Evolutionary conservation across 768 basidiomycete species (phyloP).

Genomic region (Daedaleopsis nitida): DNA sequence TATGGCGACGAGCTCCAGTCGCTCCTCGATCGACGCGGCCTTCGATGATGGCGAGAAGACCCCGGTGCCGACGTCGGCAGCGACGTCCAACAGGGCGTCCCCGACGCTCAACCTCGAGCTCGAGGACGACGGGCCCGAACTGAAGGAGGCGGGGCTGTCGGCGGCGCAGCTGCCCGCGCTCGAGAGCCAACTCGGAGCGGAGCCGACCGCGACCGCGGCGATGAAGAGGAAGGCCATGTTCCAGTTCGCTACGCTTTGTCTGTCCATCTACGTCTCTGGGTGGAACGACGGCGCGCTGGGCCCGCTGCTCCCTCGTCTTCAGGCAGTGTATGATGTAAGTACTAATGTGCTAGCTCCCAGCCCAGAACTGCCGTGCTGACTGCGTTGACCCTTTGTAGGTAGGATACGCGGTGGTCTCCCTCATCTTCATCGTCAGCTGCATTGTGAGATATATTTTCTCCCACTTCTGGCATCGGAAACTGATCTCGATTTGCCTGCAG

Average conservation of each 20-base stretch:
- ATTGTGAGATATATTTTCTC: conserved; percentile 31
- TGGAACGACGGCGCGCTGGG: conserved; percentile 78
- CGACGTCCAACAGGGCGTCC: not conserved
- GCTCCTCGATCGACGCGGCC: not conserved
- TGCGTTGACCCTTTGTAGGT: conserved; percentile 32
- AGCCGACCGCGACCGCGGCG: not conserved
- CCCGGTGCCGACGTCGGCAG: not conserved
- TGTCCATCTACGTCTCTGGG: conserved; percentile 59
- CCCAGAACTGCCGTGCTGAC: not conserved
- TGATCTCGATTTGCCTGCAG: conserved; percentile 20
- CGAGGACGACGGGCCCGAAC: too few relatives aligned
- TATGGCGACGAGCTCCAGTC: not conserved
- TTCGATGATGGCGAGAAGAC: not conserved
- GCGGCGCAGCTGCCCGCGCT: not conserved
- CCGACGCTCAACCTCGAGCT: not conserved
- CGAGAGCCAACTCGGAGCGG: not conserved
- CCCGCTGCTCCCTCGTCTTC: conserved; percentile 71
- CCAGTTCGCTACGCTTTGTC: conserved; percentile 57
- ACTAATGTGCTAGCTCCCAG: not conserved
- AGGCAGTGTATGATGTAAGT: conserved; percentile 48
- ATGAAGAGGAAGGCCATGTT: conserved; percentile 26
- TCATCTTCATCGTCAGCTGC: conserved; percentile 55
- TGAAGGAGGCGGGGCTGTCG: not conserved
- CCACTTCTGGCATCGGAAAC: not conserved
- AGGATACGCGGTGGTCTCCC: conserved; percentile 53